A percentile compares a stretch with the other conserved stretches of the same genome.
Conservation (phyloP, 2,329 filamentous ascomycete genomes). For the Thielaviopsis musarum region DNA sequence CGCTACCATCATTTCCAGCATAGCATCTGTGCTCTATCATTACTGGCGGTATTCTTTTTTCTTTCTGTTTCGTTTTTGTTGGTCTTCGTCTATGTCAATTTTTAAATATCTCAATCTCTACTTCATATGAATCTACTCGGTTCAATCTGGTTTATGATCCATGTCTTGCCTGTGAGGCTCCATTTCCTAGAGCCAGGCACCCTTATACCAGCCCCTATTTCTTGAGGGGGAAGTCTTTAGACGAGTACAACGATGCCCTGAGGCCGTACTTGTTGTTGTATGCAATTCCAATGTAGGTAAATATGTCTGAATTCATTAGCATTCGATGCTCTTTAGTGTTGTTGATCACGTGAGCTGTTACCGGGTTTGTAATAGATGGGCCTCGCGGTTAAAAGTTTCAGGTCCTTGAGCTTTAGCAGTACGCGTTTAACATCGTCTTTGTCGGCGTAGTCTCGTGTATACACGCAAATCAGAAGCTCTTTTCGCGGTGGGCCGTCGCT, state of each 20-base stretch:
- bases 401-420: slow-evolving; percentile 39
- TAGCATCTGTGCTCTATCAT: too few species aligned
- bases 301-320: slow-evolving; percentile 35
- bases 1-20: not conserved
- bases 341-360: slow-evolving; percentile 20
- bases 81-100: not conserved
- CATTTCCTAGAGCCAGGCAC: not conserved
- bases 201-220: not conserved
- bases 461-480: slow-evolving; percentile 53
- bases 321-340: not conserved
- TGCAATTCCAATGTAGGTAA: slow-evolving; percentile 47
- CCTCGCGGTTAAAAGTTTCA: slow-evolving; percentile 38
- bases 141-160: not conserved
- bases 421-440: slow-evolving; percentile 52
- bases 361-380: slow-evolving; percentile 67
- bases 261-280: slow-evolving; percentile 45
- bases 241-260: slow-evolving; percentile 36
- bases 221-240: slow-evolving; percentile 6
- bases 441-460: slow-evolving; percentile 60
- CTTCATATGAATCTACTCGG: too few species aligned
- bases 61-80: not conserved
- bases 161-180: not conserved
- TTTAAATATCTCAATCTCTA: not conserved
- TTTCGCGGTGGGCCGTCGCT: slow-evolving; percentile 23
- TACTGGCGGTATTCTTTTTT: not conserved